Conservation (phyloP, 2,329 filamentous ascomycete genomes). For the Colletotrichum scovillei region DNA sequence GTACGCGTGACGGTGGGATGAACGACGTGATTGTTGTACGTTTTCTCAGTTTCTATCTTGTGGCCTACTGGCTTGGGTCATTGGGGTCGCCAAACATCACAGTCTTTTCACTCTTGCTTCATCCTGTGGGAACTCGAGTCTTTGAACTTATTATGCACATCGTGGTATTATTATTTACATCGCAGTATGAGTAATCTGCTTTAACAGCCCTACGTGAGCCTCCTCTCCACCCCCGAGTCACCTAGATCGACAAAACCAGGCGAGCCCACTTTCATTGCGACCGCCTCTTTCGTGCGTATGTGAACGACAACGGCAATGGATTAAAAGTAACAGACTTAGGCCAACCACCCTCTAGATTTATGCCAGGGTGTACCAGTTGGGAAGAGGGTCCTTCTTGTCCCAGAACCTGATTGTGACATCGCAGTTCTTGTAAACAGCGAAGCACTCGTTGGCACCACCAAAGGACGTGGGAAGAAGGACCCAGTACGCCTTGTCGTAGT, state of each 20-base stretch:
- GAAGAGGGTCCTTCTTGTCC: background rate
- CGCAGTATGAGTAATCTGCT: background rate
- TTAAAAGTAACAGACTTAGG: background rate
- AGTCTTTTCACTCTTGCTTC: background rate
- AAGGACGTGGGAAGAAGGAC: slow-evolving; percentile 3
- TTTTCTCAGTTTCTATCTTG: no score
- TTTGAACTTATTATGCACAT: background rate
- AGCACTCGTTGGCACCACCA: background rate
- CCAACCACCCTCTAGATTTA: background rate
- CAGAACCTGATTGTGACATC: slow-evolving; percentile 12
- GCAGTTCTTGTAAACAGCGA: slow-evolving; percentile 10
- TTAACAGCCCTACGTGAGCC: background rate
- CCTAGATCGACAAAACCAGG: background rate
- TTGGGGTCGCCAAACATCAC: background rate
- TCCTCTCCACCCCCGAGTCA: background rate
- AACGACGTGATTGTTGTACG: no score
- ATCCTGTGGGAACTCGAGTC: background rate
- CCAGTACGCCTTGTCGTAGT: background rate
- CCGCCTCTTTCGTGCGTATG: background rate
- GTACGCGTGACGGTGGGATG: no score
- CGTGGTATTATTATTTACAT: background rate
- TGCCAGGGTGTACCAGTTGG: background rate
- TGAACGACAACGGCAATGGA: background rate
- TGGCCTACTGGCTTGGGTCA: no score
- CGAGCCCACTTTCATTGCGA: background rate